Conservation (phyloP, 176 grass and related monocot genomes). For the Zoysia pacifica region DNA sequence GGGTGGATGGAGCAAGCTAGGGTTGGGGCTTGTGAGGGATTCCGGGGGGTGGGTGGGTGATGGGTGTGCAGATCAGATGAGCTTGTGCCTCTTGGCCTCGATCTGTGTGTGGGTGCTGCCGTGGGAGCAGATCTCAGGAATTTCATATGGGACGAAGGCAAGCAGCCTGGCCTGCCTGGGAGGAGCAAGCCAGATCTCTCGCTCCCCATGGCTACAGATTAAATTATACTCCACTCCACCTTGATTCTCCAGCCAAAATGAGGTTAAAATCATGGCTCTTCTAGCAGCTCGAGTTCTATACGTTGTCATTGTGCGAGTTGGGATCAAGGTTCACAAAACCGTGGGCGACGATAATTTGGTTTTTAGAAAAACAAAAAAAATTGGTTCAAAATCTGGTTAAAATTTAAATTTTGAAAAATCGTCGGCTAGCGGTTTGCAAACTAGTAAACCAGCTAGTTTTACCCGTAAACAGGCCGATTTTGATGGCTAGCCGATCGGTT, state of each 20-base stretch:
- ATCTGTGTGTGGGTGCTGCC: background rate
- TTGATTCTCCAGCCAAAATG: conserved; percentile 40
- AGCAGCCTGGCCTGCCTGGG: conserved; percentile 8
- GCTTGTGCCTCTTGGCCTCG: conserved; percentile 50
- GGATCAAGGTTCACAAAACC: no score
- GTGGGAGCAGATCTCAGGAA: conserved; percentile 25
- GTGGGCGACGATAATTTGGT: no score
- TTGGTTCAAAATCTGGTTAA: no score
- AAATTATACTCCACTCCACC: conserved; percentile 30
- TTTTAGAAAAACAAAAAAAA: no score
- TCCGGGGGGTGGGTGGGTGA: background rate
- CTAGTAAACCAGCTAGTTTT: no score
- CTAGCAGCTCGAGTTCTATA: conserved; percentile 23
- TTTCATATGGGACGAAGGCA: conserved; percentile 6
- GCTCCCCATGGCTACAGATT: background rate
- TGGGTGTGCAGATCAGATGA: conserved; percentile 41
- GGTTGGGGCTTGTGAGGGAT: conserved; percentile 34
- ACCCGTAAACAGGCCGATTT: no score
- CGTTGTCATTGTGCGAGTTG: no score
- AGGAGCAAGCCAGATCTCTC: conserved; percentile 10
- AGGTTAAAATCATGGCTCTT: conserved; percentile 39
- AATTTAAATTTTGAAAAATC: no score
- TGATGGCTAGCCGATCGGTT: no score
- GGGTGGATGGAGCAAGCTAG: conserved; percentile 2
- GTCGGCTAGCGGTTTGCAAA: no score